phyloP scores from a whole-genome alignment of 2,329 filamentous ascomycete genomes.

The Daldinia sp. region DNA sequence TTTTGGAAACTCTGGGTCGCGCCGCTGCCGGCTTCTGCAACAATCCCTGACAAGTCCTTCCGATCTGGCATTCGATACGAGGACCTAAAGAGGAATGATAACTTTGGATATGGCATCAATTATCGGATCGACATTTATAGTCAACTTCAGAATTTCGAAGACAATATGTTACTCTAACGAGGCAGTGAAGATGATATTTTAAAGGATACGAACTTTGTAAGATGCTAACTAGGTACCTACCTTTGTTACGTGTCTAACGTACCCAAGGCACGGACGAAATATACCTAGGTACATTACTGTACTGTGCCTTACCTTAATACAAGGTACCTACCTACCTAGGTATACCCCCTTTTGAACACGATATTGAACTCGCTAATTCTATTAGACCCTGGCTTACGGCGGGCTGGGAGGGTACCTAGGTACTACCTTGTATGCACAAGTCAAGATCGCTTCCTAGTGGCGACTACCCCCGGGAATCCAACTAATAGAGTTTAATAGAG shows the following conservation, averaged over 20 bases:
- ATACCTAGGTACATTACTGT: too few species aligned
- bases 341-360: not conserved
- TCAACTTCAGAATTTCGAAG: not conserved
- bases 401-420: not conserved
- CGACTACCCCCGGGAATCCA: not conserved
- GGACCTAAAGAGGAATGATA: not conserved
- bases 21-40: conserved; percentile 22
- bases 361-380: conserved; percentile 17
- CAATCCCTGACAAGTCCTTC: conserved; percentile 24
- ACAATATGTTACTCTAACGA: not conserved
- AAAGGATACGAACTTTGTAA: conserved; percentile 20
- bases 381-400: conserved; percentile 17
- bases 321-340: too few species aligned
- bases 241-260: not conserved
- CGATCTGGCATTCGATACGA: conserved; percentile 22
- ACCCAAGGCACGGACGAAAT: not conserved
- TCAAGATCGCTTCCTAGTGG: not conserved
- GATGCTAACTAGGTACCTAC: not conserved
- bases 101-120: not conserved
- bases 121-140: not conserved
- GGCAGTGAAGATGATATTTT: conserved; percentile 17
- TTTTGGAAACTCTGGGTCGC: conserved; percentile 18
- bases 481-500: conserved; percentile 7
- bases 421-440: not conserved
- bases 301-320: not conserved